phyloP scores from a whole-genome alignment of 2,329 filamentous ascomycete genomes.

The Nigrograna mackinnonii region DNA sequence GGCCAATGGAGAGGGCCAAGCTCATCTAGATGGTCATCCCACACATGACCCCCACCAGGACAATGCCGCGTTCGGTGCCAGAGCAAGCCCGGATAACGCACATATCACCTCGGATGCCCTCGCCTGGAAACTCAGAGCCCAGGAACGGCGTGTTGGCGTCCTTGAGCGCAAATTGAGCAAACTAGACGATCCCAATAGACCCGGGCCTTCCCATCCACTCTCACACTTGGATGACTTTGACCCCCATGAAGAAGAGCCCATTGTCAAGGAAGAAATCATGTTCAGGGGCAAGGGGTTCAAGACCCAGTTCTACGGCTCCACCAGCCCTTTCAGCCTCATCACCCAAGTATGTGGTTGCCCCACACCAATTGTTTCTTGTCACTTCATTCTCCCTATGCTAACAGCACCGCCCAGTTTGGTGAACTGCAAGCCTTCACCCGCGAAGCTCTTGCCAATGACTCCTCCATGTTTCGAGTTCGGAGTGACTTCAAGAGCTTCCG shows the following conservation, averaged over 20 bases:
- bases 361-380: background rate
- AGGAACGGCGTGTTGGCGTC: conserved; percentile 33
- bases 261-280: conserved; percentile 40
- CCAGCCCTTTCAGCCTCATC: conserved; percentile 41
- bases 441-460: conserved; percentile 30
- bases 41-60: background rate
- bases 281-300: conserved; percentile 50
- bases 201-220: background rate
- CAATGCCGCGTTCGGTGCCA: background rate
- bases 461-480: conserved; percentile 31
- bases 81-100: conserved; percentile 4
- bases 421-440: conserved; percentile 39
- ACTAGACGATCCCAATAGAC: conserved; percentile 12
- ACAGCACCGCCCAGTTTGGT: conserved; percentile 27
- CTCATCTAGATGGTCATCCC: conserved; percentile 4
- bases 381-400: conserved; percentile 4
- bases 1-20: conserved; percentile 8
- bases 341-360: conserved; percentile 34
- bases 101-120: conserved; percentile 24
- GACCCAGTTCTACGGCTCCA: conserved; percentile 49
- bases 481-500: conserved; percentile 37
- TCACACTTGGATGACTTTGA: conserved; percentile 15
- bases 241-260: conserved; percentile 14
- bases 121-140: conserved; percentile 29
- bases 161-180: conserved; percentile 32